Evolutionary conservation across 2,329 filamentous ascomycete species (phyloP), one percentile per base, ranked within the genome.

Genomic region (Colletotrichum simmondsii): DNA sequence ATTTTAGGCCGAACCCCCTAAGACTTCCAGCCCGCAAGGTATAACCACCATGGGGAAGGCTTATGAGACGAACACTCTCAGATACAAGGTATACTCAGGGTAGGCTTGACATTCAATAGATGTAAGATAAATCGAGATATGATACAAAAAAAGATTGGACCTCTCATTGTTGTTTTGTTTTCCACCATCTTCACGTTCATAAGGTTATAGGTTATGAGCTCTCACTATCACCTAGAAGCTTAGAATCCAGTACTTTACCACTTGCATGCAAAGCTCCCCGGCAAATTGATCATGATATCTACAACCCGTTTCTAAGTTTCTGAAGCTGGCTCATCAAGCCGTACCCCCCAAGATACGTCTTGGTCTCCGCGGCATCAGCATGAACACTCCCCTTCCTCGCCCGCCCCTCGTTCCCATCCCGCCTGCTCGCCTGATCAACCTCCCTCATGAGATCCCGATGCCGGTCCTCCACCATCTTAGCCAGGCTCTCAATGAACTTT

Each of bases 401-500:
- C 77, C 75, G 73, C 74, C 76, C 73, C 78, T 80, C 72, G 79
- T 80, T 59, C 76, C 78, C 76, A 76, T 80, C 79, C 77, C 66
- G 83, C 82, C 74, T 82, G 66, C 77, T 83, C 58, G 76, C 79
- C 77, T 85, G 84, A 70, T 90, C 88, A 76, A 86, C 81, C 77
- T 90, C 89, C 75, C 82, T 84, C 76, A 90, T 77, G 68, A 91
- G 78, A 70, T 89, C 88, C 75, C 84, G 83, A 75, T 89, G 89
- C 70, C 86, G 86, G 75, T 98, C 96, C 79, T 98, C 95, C 1
- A 98, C 94, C 82, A 94, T 88, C 85, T 92, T 95, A 42, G 92
- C 91, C 77, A 99, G 81, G 64, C 89, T 88, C 75, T 98, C 96
- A 22, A 99, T 92, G 80, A 98, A 95, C 78, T 91, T 93, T 11